phyloP scores from a whole-genome alignment of 208 protist species.

The Wallacemonas sp. region DNA sequence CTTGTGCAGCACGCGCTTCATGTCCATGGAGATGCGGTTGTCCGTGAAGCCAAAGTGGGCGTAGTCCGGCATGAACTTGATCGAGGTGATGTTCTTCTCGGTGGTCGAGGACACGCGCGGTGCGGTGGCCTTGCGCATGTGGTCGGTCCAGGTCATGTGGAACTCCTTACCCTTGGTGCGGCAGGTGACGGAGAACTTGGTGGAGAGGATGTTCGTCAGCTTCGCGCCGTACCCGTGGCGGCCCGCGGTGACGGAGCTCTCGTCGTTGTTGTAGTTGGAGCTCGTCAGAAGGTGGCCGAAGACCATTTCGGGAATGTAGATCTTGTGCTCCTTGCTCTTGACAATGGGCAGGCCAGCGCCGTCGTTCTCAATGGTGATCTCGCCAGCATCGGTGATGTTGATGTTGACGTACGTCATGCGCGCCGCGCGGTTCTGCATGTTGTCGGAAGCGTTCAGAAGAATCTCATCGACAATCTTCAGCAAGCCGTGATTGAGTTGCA shows the following conservation, averaged over 20 bases:
- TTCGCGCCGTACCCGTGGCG: constrained; percentile 98
- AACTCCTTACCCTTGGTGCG: constrained; percentile 86
- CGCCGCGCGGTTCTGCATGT: constrained; percentile 81
- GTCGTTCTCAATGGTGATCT: constrained; percentile 96
- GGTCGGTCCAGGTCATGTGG: constrained; percentile 96
- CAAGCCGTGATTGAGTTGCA: constrained; percentile 95
- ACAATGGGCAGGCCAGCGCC: constrained; percentile 94
- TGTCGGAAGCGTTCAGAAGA: constrained; percentile 98
- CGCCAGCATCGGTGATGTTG: constrained; percentile 81
- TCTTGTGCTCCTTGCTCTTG: constrained; percentile 89
- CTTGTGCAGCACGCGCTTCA: constrained; percentile 90
- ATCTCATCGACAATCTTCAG: constrained; percentile 99
- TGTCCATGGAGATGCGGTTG: constrained; percentile 77
- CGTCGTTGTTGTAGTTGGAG: constrained; percentile 97
- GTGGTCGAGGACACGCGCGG: constrained; percentile 89
- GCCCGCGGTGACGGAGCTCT: constrained; percentile 92
- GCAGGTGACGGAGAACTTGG: constrained; percentile 95
- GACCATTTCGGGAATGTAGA: constrained; percentile 98
- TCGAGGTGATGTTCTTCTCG: constrained; percentile 74
- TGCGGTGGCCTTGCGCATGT: constrained; percentile 95
- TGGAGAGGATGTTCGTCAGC: constrained; percentile 99
- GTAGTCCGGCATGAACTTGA: constrained; percentile 92
- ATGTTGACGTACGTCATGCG: constrained; percentile 93
- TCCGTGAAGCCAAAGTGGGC: constrained; percentile 73
- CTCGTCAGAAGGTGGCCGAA: constrained; percentile 97